A percentile compares a stretch with the other conserved stretches of the same genome.
These are phyloP conservation scores for Fusarium caatingaense DNA, from an alignment of 2,329 filamentous ascomycete species.

Conservation along the genomic window DNA sequence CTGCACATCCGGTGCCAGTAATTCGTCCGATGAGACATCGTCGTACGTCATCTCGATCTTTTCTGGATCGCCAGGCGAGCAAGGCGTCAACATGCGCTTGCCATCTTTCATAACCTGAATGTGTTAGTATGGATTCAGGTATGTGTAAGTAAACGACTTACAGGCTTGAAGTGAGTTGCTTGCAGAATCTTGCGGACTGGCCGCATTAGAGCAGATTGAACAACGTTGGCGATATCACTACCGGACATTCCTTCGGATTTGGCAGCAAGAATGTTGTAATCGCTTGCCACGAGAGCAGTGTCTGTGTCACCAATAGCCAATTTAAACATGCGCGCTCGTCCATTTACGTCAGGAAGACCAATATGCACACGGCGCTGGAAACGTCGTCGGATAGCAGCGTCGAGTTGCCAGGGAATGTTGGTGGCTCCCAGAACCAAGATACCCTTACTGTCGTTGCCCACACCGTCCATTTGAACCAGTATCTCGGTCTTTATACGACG, in stretches of 20 bases:
- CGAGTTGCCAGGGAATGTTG: constrained; percentile 98
- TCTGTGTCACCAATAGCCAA: constrained; percentile 93
- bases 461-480: constrained; percentile 98
- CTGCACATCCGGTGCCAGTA: constrained; percentile 86
- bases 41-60: constrained; percentile 96
- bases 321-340: constrained; percentile 94
- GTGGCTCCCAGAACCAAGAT: constrained; percentile 96
- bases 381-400: constrained; percentile 92
- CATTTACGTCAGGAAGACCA: constrained; percentile 86
- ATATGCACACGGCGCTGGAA: constrained; percentile 98
- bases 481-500: constrained; percentile 98
- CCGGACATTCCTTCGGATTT: constrained; percentile 95
- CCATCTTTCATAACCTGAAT: constrained; percentile 76
- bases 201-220: constrained; percentile 97
- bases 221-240: constrained; percentile 94
- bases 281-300: constrained; percentile 80
- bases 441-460: constrained; percentile 93
- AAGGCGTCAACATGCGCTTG: constrained; percentile 80
- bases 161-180: constrained; percentile 97
- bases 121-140: background rate
- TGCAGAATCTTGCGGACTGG: constrained; percentile 96
- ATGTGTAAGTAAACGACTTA: constrained; percentile 53
- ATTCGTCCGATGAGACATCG: constrained; percentile 82
- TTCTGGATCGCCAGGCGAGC: constrained; percentile 88
- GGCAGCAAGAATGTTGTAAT: constrained; percentile 83